Evolutionary conservation across 345 rosid species (phyloP), one percentile per base, ranked within the genome.

Genomic region (Sonneratia alba): DNA sequence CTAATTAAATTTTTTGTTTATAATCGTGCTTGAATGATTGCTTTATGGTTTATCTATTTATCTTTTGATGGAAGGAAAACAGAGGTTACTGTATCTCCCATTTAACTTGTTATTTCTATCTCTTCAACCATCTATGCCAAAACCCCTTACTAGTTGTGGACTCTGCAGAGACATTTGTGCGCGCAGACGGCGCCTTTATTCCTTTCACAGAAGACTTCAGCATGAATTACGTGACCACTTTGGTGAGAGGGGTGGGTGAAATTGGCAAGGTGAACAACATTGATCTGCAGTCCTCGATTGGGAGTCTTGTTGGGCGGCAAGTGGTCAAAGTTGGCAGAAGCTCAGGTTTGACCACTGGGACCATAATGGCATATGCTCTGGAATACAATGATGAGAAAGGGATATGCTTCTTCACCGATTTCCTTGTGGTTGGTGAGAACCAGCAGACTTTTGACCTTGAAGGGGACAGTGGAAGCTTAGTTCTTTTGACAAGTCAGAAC

Each of bases 251-350:
- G 65, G 86, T 94, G 18, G 96, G 95, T 72, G 96, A 89, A 81
- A 84, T 89, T 24, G 92, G 95, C 56, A 88, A 84, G 57, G 98
- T 94, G 74, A 86, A 85, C 76, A 73, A 80, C 66, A 84, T 94
- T 57, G 97, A 94, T 80, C 84, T 94, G 81, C 97, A 91, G 80
- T 87, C 91, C 67, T 87, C 95, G 71, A 84, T 91, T 45, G 84
- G 80, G 69, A 87, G 96, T 80, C 90, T 94, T 74, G 87, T 94
- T 34, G 96, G 96, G 62, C 85, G 89, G 81, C 88, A 86, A 76
- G 98, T 91, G 59, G 85, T 85, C 74, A 94, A 94, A 86, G 97
- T 94, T n/a, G 98, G 98, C 79, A 86, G 98, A 83, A 94, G 98
- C 81, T 94, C 98, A 53, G 97, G 97, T 73, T 84, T 91, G 87